A percentile compares a stretch with the other conserved stretches of the same genome.
These are phyloP conservation scores for Petunia secreta DNA, from an alignment of 257 asterid species.

Conservation along the genomic window DNA sequence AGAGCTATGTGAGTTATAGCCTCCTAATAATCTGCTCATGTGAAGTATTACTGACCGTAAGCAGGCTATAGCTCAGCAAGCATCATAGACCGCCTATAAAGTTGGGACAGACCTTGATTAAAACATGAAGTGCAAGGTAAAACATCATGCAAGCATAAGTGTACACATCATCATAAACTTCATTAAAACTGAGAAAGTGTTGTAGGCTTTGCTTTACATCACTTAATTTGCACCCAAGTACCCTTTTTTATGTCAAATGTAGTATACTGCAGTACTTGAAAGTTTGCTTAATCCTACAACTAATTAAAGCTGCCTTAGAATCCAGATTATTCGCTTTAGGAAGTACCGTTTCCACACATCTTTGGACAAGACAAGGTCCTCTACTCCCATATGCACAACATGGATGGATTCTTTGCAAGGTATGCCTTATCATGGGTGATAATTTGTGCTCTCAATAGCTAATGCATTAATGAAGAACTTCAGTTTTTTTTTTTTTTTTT, in stretches of 20 bases:
- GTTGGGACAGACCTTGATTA: too few species aligned
- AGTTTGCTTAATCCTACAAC: neutral
- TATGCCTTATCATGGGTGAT: conserved; percentile 30
- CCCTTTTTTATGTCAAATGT: too few species aligned
- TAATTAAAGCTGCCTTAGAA: conserved; percentile 19
- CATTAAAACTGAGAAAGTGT: too few species aligned
- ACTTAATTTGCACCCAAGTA: too few species aligned
- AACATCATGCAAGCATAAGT: too few species aligned
- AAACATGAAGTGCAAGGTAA: too few species aligned
- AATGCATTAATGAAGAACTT: too few species aligned
- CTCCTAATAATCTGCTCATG: neutral
- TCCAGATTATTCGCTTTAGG: conserved; percentile 77
- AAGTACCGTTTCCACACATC: conserved; percentile 70
- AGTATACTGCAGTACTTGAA: neutral
- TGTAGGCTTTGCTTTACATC: too few species aligned
- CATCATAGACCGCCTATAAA: too few species aligned
- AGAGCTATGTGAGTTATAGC: conserved; percentile 41
- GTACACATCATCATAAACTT: too few species aligned
- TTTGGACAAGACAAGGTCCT: conserved; percentile 83
- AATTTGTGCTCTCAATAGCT: neutral
- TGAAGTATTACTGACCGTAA: neutral
- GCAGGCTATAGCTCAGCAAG: too few species aligned
- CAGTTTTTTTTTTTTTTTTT: too few species aligned
- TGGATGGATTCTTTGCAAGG: conserved; percentile 99
- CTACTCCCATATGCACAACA: conserved; percentile 90